Percentiles rank a stretch among this genome's conserved stretches.
Evolutionary conservation across 148 eudicot genomes (phyloP).

Genomic region (Heliamphora exappendiculata): DNA sequence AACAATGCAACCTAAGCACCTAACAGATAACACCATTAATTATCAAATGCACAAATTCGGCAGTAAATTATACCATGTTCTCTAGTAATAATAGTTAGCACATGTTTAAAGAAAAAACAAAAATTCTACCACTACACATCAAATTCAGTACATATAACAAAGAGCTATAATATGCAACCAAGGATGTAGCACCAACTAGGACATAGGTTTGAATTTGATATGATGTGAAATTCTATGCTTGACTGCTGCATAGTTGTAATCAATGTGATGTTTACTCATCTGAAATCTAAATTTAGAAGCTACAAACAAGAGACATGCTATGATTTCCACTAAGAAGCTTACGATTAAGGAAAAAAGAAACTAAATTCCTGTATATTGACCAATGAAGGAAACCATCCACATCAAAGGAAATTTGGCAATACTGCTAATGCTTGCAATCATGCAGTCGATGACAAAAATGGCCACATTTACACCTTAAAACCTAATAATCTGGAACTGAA

Average conservation of each 20-base stretch:
- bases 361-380: neutral
- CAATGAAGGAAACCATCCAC: neutral
- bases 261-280: neutral
- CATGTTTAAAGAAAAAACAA: neutral
- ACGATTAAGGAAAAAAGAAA: neutral
- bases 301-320: neutral
- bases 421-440: neutral
- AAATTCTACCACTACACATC: neutral
- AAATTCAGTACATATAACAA: neutral
- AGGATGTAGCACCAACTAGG: neutral
- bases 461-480: neutral
- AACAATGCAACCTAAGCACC: too few species aligned
- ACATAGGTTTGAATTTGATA: neutral
- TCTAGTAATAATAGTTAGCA: neutral
- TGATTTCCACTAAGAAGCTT: neutral
- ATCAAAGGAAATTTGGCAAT: neutral
- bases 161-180: neutral
- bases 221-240: neutral
- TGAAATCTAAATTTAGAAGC: neutral
- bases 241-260: neutral
- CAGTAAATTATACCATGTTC: neutral
- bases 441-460: neutral
- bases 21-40: neutral
- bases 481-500: neutral
- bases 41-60: neutral